Percentiles rank a stretch among this genome's conserved stretches.
These are phyloP conservation scores for Juglanconis sp. DNA, from an alignment of 2,329 filamentous ascomycete genomes.

Conservation along the genomic window DNA sequence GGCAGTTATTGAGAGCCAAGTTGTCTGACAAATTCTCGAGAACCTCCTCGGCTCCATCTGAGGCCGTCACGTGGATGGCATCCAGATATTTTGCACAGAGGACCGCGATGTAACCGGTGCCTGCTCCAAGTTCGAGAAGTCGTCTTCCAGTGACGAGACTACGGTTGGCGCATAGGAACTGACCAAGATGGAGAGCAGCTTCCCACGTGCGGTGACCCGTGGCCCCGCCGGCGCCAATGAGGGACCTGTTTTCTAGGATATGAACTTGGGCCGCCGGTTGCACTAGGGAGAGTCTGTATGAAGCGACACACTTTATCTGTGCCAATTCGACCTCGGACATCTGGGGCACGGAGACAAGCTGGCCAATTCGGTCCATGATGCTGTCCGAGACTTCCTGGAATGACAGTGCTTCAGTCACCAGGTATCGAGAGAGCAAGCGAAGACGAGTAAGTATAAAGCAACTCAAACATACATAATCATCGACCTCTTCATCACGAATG, in stretches of 20 bases:
- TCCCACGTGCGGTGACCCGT: conserved; percentile 82
- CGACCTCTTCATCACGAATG: conserved; percentile 66
- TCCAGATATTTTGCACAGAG: conserved; percentile 67
- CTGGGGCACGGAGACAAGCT: conserved; percentile 60
- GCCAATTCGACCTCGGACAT: conserved; percentile 63
- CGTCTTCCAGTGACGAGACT: conserved; percentile 49
- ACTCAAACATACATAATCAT: conserved; percentile 71
- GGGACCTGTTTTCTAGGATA: conserved; percentile 64
- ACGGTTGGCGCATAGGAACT: conserved; percentile 57
- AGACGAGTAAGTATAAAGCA: not conserved
- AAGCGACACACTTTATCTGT: conserved; percentile 72
- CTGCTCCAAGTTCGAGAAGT: conserved; percentile 71
- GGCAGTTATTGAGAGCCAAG: conserved; percentile 64
- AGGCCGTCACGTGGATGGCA: conserved; percentile 59
- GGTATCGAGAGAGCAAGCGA: not conserved
- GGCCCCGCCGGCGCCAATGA: conserved; percentile 69
- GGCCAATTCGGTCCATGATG: conserved; percentile 67
- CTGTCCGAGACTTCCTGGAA: conserved; percentile 77
- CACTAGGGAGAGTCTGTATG: conserved; percentile 55
- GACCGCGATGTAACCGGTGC: conserved; percentile 73
- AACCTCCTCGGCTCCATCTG: conserved; percentile 72
- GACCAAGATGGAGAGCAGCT: conserved; percentile 69
- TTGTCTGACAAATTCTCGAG: conserved; percentile 66
- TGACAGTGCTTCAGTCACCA: not conserved
- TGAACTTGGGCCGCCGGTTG: conserved; percentile 43